Evolutionary conservation across 2,329 filamentous ascomycete genomes (phyloP).

Genomic region (Dothideomycetes sp.): DNA sequence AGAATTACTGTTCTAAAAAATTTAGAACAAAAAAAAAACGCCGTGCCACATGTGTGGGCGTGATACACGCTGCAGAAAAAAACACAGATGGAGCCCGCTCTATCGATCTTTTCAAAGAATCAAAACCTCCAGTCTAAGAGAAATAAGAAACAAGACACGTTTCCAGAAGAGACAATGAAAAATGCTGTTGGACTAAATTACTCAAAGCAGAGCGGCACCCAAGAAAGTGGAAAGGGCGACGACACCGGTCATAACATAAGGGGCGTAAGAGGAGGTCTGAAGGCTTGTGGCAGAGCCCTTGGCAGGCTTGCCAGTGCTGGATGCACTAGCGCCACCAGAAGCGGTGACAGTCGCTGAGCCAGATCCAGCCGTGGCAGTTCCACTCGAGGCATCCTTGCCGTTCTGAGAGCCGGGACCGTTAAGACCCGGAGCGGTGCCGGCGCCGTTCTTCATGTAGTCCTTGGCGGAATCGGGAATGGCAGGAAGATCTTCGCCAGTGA

Average conservation of each 20-base stretch:
- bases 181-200: too few species aligned
- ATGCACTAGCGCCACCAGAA: conserved; percentile 15
- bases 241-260: conserved; percentile 42
- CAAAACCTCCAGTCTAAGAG: too few species aligned
- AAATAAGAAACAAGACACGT: too few species aligned
- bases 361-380: conserved; percentile 41
- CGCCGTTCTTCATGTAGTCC: conserved; percentile 50
- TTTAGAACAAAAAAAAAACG: too few species aligned
- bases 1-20: too few species aligned
- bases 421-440: conserved; percentile 49
- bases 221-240: conserved; percentile 46
- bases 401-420: conserved; percentile 47
- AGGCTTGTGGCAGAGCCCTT: conserved; percentile 27
- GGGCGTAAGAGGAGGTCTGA: conserved; percentile 41
- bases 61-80: too few species aligned
- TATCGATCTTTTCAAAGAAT: too few species aligned
- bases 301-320: conserved; percentile 15
- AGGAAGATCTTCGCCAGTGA: conserved; percentile 41
- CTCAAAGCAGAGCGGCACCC: conserved; percentile 40
- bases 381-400: conserved; percentile 41
- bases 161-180: too few species aligned
- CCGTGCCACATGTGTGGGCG: too few species aligned
- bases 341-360: conserved; percentile 37
- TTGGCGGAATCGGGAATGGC: conserved; percentile 47
- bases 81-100: too few species aligned